Evolutionary conservation across 1,139 yeast genomes (phyloP), one percentile per base, ranked within the genome.

Genomic region (Debaryomyces subglobosus): DNA sequence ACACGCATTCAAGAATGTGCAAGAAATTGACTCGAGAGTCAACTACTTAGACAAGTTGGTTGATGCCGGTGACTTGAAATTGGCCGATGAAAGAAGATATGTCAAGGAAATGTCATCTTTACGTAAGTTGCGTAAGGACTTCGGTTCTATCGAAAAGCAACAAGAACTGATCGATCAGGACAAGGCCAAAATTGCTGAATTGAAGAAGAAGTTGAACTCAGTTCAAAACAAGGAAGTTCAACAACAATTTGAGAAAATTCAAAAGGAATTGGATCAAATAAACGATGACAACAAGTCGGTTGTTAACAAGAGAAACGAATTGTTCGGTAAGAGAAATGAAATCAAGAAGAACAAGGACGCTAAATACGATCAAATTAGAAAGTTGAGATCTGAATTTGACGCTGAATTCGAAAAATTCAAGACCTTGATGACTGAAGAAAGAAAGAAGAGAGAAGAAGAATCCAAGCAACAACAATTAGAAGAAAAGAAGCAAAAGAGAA

Each of bases 31-130:
- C 62, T 74, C 77, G 51, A 83, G 86, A 70, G 82, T 92, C 67
- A 69, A 71, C 56, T 75, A 78, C 64, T 81, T 91, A 62, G 97
- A 94, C 67, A 78, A 77, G 43, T 77, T 81, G 58, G 86, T 94
- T 55, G 91, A 89, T 53, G 73, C 89, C 46, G 99, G 99, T 52
- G 74, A 79, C 47, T 77, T 95, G 68, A 84, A 90, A 63, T 82
- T 95, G 64, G 98, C 92, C 47, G 97, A 94, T 55, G 99, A 95
- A 78, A 87, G 91, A 76, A 81, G 85, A 67, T 74, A 78, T 58
- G 84, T 95, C 59, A 88, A 88, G 72, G 98, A 94, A 72, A 89
- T 91, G 78, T 81, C 91, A 48, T 72, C 85, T 46, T 81, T 94
- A 68, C 86, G 95, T 71, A 90, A 89, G 72, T 75, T 87, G 64